These are phyloP conservation scores for Tricholoma furcatifolium DNA, from an alignment of 768 basidiomycete species.

Conservation along the genomic window DNA sequence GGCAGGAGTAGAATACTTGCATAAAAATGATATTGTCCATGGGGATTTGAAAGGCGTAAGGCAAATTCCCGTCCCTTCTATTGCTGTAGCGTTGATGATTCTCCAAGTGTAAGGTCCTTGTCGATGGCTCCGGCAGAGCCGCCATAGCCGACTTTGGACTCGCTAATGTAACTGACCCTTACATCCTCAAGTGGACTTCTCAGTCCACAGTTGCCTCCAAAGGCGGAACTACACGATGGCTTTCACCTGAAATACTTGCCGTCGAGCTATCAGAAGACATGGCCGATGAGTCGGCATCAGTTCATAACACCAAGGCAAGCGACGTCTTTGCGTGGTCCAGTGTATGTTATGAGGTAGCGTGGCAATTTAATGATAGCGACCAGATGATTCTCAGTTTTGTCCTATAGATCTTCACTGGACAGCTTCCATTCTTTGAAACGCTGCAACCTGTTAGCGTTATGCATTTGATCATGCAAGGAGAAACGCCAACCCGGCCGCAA, in stretches of 20 bases:
- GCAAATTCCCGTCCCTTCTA: neutral
- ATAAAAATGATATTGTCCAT: constrained; percentile 5
- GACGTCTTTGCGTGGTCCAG: constrained; percentile 27
- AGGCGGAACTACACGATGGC: constrained; percentile 24
- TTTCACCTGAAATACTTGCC: constrained; percentile 23
- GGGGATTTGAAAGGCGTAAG: neutral
- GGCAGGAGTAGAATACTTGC: neutral
- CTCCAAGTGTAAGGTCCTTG: constrained; percentile 23
- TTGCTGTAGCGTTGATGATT: neutral
- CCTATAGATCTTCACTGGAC: constrained; percentile 9
- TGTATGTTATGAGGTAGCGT: constrained; percentile 7
- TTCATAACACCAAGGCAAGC: constrained; percentile 17
- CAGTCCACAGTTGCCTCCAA: constrained; percentile 5
- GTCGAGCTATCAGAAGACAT: neutral
- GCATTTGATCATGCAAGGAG: neutral
- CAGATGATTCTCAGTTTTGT: neutral
- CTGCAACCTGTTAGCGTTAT: neutral
- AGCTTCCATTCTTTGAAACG: neutral
- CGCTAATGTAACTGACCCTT: constrained; percentile 18
- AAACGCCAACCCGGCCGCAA: neutral
- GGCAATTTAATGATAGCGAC: no score
- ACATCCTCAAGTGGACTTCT: constrained; percentile 15
- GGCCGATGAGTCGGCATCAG: neutral
- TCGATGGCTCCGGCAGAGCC: constrained; percentile 19
- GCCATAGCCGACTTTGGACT: constrained; percentile 27